Evolutionary conservation across 192 early-diverging fungal genomes (phyloP).

Genomic region (Linnemannia elongata): DNA sequence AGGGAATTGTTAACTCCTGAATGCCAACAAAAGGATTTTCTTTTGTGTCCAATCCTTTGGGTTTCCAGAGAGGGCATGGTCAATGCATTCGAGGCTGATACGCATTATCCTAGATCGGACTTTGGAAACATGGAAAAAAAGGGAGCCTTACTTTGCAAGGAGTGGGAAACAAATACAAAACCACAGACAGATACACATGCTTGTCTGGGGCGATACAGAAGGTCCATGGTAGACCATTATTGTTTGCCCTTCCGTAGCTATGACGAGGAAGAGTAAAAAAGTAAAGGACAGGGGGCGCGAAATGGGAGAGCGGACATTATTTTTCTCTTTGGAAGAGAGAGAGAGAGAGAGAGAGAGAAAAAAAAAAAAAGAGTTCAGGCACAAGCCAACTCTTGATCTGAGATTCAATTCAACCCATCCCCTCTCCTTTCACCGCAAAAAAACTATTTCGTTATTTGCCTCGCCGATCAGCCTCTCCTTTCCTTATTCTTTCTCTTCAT

Average conservation of each 20-base stretch:
- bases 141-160: not conserved
- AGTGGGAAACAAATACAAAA: not conserved
- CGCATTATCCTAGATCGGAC: not conserved
- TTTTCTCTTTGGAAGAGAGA: too few species aligned
- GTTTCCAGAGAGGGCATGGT: constrained; percentile 9
- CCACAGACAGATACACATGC: not conserved
- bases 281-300: not conserved
- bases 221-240: not conserved
- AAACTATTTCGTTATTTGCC: not conserved
- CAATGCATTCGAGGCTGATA: not conserved
- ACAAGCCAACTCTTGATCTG: not conserved
- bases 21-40: not conserved
- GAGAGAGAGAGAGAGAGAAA: not conserved
- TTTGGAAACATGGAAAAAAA: not conserved
- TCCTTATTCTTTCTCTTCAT: not conserved
- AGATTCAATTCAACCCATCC: not conserved
- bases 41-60: not conserved
- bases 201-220: not conserved
- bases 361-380: constrained; percentile 15
- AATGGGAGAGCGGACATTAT: not conserved
- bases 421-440: not conserved
- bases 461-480: not conserved
- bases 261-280: not conserved
- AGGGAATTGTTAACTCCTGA: not conserved
- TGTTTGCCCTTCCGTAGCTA: not conserved